These are phyloP conservation scores for Hericium rajendrae DNA, from an alignment of 768 basidiomycete genomes.

Conservation along the genomic window DNA sequence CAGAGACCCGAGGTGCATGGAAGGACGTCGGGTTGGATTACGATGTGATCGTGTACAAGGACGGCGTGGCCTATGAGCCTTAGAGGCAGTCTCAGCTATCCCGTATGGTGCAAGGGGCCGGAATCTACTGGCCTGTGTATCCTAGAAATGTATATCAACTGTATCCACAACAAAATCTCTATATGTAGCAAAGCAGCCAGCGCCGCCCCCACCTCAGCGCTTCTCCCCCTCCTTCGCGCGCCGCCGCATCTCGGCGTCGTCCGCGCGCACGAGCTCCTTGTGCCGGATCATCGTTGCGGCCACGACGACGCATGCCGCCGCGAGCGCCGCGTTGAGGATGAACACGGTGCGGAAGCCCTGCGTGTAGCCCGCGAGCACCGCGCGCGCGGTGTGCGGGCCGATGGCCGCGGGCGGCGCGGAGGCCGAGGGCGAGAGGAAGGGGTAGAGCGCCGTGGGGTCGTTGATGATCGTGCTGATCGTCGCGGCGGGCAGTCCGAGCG, in stretches of 20 bases:
- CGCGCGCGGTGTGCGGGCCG: constrained; percentile 24
- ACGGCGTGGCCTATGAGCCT: too few relatives aligned
- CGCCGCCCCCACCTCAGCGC: too few relatives aligned
- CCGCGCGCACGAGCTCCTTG: constrained; percentile 46
- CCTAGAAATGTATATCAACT: too few relatives aligned
- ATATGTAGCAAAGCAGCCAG: too few relatives aligned
- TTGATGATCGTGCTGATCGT: constrained; percentile 37
- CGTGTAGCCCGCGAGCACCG: constrained; percentile 44
- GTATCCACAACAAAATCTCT: too few relatives aligned
- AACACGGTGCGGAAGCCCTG: constrained; percentile 51
- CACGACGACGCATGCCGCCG: constrained; percentile 43
- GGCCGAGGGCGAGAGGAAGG: constrained; percentile 20
- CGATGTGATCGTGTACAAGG: too few relatives aligned
- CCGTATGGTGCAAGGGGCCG: too few relatives aligned
- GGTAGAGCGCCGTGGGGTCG: constrained; percentile 32
- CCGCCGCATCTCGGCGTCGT: constrained; percentile 42
- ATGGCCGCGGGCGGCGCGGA: constrained; percentile 21
- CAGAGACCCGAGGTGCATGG: too few relatives aligned
- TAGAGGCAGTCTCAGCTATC: too few relatives aligned
- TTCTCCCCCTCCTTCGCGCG: constrained; percentile 20
- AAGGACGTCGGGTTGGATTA: too few relatives aligned
- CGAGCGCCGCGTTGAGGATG: constrained; percentile 47
- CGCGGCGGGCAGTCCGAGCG: constrained; percentile 26
- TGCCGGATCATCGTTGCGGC: constrained; percentile 54
- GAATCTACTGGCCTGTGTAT: too few relatives aligned